phyloP scores from a whole-genome alignment of 1,139 yeast genomes.

The Saccharomyces hybrid region DNA sequence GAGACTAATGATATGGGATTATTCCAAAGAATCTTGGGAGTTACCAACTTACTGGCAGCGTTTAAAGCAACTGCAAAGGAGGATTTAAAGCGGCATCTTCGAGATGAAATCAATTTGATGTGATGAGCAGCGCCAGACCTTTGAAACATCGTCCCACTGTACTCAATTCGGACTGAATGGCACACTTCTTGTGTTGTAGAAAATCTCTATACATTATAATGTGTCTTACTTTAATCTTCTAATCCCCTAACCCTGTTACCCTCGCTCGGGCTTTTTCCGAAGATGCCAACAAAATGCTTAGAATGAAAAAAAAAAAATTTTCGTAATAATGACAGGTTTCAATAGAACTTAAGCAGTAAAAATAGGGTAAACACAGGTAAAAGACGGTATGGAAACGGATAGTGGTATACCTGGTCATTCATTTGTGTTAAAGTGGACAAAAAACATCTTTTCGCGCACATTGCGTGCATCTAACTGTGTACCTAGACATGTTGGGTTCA shows the following conservation, averaged over 20 bases:
- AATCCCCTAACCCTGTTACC: background rate
- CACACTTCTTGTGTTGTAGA: background rate
- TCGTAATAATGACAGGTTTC: background rate
- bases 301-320: background rate
- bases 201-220: background rate
- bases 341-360: background rate
- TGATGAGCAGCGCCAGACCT: background rate
- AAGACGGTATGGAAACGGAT: conserved; percentile 9
- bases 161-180: background rate
- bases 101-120: background rate
- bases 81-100: conserved; percentile 27
- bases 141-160: background rate
- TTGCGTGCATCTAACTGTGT: conserved; percentile 65
- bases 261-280: background rate
- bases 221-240: background rate
- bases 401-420: conserved; percentile 36
- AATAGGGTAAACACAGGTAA: background rate
- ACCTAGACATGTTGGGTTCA: conserved; percentile 85
- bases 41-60: conserved; percentile 73
- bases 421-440: conserved; percentile 45
- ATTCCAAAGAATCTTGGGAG: conserved; percentile 50
- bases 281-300: background rate
- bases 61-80: conserved; percentile 58
- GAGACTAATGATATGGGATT: conserved; percentile 94
- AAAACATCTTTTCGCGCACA: conserved; percentile 49